Conservation (phyloP, 2,329 filamentous ascomycete genomes). For the Leptographium galeiforme region DNA sequence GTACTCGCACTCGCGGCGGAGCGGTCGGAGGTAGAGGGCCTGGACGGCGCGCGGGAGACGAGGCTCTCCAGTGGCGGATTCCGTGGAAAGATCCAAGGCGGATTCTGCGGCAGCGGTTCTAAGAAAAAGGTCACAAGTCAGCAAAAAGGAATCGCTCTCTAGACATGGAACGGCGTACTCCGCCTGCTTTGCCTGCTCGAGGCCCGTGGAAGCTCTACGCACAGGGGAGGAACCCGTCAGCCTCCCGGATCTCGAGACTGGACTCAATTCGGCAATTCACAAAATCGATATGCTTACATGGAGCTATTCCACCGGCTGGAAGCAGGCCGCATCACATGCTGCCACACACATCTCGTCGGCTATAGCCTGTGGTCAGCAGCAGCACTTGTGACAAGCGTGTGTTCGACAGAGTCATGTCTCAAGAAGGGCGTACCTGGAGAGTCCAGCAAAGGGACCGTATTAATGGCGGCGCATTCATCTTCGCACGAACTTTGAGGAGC, state of each 20-base stretch:
- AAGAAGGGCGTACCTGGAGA: conserved; percentile 8
- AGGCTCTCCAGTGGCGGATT: conserved; percentile 8
- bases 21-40: conserved; percentile 72
- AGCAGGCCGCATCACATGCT: conserved; percentile 7
- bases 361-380: not conserved
- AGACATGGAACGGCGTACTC: not conserved
- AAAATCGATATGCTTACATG: conserved; percentile 4
- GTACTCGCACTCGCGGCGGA: conserved; percentile 60
- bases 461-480: conserved; percentile 22
- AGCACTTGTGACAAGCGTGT: too few species aligned
- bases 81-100: not conserved
- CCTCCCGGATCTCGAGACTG: not conserved
- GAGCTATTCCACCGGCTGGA: conserved; percentile 7
- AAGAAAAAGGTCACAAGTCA: not conserved
- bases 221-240: not conserved
- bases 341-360: conserved; percentile 6
- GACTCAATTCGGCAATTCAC: not conserved
- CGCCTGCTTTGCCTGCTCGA: not conserved
- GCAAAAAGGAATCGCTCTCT: not conserved
- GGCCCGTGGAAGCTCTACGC: not conserved
- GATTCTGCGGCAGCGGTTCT: not conserved
- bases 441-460: conserved; percentile 21
- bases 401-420: not conserved
- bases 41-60: conserved; percentile 70
- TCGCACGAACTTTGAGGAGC: conserved; percentile 8